Evolutionary conservation across 164 flowering plant genomes (phyloP).

Genomic region (Magnolia kwangsiensis): DNA sequence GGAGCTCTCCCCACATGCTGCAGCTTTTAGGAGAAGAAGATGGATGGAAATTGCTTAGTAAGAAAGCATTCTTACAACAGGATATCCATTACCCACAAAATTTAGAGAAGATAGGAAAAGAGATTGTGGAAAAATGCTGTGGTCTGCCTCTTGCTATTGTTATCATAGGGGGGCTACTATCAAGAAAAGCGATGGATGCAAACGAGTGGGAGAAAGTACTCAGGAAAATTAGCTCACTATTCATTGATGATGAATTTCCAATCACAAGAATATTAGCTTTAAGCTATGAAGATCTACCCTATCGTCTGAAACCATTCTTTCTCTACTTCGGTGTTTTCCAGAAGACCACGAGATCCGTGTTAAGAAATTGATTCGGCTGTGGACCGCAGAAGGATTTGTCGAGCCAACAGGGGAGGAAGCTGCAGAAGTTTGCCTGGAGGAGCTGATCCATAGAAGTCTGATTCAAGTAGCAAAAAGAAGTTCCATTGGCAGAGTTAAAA

Average conservation of each 20-base stretch:
- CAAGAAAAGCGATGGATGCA: conserved; percentile 18
- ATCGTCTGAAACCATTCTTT: background rate
- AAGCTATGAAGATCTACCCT: background rate
- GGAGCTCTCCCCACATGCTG: background rate
- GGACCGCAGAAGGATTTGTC: background rate
- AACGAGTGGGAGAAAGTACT: conserved; percentile 38
- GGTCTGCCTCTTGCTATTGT: conserved; percentile 43
- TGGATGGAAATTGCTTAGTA: background rate
- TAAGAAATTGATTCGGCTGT: background rate
- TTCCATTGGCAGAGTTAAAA: conserved; percentile 17
- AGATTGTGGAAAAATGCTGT: conserved; percentile 20
- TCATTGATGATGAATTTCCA: background rate
- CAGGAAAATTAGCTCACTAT: conserved; percentile 23
- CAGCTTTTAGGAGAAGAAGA: background rate
- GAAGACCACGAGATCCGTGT: background rate
- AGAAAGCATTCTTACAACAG: background rate
- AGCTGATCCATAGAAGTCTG: background rate
- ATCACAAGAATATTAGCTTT: background rate
- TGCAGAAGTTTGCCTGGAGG: background rate
- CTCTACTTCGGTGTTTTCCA: background rate
- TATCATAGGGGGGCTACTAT: conserved; percentile 48
- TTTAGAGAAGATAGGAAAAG: background rate
- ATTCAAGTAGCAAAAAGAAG: background rate
- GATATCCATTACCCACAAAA: background rate
- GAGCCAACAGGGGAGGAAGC: background rate